A percentile compares a stretch with the other conserved stretches of the same genome.
phyloP scores from a whole-genome alignment of 768 basidiomycete genomes.

The Lentinula aciculospora region DNA sequence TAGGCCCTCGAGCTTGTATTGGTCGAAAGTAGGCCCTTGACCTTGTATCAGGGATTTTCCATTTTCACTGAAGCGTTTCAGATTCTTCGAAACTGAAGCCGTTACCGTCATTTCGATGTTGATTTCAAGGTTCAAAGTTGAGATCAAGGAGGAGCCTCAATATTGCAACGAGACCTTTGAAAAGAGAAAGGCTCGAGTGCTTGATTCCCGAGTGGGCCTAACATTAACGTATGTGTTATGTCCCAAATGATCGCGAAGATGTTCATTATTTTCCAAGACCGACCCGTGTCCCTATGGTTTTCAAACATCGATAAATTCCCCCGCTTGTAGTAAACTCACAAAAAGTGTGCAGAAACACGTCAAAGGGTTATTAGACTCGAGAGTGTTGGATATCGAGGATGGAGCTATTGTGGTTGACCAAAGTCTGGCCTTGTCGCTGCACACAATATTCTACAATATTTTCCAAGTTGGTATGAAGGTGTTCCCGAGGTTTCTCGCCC shows the following conservation, averaged over 20 bases:
- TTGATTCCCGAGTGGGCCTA: constrained; percentile 27
- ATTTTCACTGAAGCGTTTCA: constrained; percentile 9
- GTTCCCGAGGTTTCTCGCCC: no score
- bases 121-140: constrained; percentile 38
- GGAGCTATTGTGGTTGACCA: no score
- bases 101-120: constrained; percentile 47
- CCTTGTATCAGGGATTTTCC: background rate
- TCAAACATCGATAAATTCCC: background rate
- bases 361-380: no score
- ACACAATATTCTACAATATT: no score
- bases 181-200: constrained; percentile 35
- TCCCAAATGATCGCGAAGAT: background rate
- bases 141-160: constrained; percentile 44
- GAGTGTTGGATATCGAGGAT: no score
- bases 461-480: no score
- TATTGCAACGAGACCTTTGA: constrained; percentile 42
- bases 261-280: background rate
- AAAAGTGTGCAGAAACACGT: background rate
- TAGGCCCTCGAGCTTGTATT: constrained; percentile 39
- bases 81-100: constrained; percentile 49
- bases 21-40: constrained; percentile 30
- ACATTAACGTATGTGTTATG: background rate
- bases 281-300: background rate
- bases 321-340: no score
- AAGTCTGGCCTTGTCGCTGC: no score